Evolutionary conservation across 73 alveolate genomes (phyloP), one percentile per base, ranked within the genome.

Genomic region (Paramecium pentaurelia): DNA sequence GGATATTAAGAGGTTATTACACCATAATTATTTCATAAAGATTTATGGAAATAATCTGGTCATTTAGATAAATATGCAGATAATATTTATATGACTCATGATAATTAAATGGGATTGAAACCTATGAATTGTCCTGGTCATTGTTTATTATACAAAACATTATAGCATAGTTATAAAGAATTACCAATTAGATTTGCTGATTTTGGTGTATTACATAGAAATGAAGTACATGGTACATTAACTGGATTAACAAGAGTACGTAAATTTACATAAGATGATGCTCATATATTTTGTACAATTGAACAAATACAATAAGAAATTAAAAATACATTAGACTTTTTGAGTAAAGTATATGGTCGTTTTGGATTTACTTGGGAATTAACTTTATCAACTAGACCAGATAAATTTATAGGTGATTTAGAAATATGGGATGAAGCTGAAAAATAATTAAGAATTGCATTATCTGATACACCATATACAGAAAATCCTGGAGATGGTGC

Each of bases 61-160:
- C 99, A 99, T 97, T 98, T 98, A 95, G 98, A 98, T 92, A 98
- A 98, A 95, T 99, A 99, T 95, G 98, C 99, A 93, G 99, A 98
- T 64, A 98, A 97, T 96, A 94, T 99, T 97, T 99, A 96, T 93
- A 80, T 99, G 94, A 90, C 97, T 96, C 98, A 98, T 71, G 99
- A 98, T 68, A 99, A 97, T 86, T 97, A 95, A 93, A 97, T 97
- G 96, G 99, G 99, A 64, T 71, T 99, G 96, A 99, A 99, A 94
- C 99, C 99, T 42, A 99, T 99, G 99, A 99, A 99, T 96, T 99
- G 99, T 93, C 99, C 99, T 1, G 99, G 99, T 20, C 99, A 99
- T 92, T 96, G 98, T 94, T 86, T 98, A 49, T 92, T 98, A 96
- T 98, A 94, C 88, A 98, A 98, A 49, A 88, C 95, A 27, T 92